phyloP scores from a whole-genome alignment of 1,284 basidiomycete species.

The Tylopilus sp. region DNA sequence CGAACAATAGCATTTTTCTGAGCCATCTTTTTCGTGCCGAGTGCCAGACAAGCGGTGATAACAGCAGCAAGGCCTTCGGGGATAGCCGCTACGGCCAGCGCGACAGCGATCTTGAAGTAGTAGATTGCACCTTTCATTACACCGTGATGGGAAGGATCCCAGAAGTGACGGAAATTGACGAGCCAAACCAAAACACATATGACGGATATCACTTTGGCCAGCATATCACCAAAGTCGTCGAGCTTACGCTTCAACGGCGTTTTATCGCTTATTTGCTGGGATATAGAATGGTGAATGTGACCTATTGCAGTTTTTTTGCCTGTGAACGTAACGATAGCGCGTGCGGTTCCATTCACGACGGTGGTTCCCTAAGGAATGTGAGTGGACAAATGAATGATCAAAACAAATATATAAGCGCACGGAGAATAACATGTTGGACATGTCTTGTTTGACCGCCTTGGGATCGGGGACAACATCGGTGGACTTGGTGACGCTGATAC shows the following conservation, averaged over 20 bases:
- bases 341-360: constrained; percentile 85
- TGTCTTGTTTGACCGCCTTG: constrained; percentile 91
- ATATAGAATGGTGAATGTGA: constrained; percentile 92
- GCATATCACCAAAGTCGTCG: constrained; percentile 93
- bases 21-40: constrained; percentile 97
- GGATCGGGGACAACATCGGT: constrained; percentile 61
- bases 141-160: constrained; percentile 88
- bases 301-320: constrained; percentile 88
- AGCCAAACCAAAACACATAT: constrained; percentile 96
- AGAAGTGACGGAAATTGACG: constrained; percentile 91
- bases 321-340: constrained; percentile 82
- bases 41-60: constrained; percentile 92
- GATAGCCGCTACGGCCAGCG: constrained; percentile 92
- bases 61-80: constrained; percentile 95
- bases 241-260: constrained; percentile 94
- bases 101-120: constrained; percentile 98
- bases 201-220: constrained; percentile 93
- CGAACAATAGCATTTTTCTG: constrained; percentile 96
- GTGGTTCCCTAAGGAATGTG: constrained; percentile 73
- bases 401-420: constrained; percentile 36
- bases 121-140: constrained; percentile 90
- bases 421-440: constrained; percentile 92
- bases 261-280: constrained; percentile 86
- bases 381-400: background rate
- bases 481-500: constrained; percentile 81